A percentile compares a stretch with the other conserved stretches of the same genome.
These are phyloP conservation scores for Gymnopilus junonius DNA, from an alignment of 768 basidiomycete genomes.

Conservation along the genomic window DNA sequence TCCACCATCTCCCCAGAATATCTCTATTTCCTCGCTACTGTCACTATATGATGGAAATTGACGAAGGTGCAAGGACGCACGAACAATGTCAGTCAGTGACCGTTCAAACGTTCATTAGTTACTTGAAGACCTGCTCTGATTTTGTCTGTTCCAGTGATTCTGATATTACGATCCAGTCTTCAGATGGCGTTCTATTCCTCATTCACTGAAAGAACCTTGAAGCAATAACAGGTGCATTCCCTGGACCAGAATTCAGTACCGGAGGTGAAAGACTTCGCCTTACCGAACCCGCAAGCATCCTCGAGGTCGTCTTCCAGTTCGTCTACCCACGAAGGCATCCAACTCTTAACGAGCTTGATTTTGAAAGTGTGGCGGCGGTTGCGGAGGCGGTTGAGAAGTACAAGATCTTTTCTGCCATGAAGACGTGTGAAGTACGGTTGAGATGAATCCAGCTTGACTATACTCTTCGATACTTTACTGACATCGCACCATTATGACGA, in stretches of 20 bases:
- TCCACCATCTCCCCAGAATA: too few relatives aligned
- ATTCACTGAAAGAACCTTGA: neutral
- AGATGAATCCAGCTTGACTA: neutral
- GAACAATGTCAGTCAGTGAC: too few relatives aligned
- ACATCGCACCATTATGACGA: neutral
- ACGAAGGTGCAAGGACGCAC: too few relatives aligned
- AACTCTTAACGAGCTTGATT: neutral
- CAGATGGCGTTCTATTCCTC: neutral
- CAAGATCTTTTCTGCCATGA: conserved; percentile 23
- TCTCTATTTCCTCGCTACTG: too few relatives aligned
- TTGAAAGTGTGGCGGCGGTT: conserved; percentile 11
- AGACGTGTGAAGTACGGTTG: conserved; percentile 16
- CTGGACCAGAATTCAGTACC: neutral
- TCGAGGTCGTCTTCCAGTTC: neutral
- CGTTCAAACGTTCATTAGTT: too few relatives aligned
- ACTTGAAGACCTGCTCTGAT: too few relatives aligned
- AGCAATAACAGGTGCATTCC: conserved; percentile 1
- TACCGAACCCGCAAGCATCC: neutral
- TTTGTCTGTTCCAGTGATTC: neutral
- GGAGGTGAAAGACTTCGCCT: neutral
- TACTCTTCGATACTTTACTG: neutral
- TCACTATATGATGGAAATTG: too few relatives aligned
- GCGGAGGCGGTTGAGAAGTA: conserved; percentile 27
- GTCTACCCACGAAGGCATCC: neutral
- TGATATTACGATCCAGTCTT: conserved; percentile 3